A percentile compares a stretch with the other conserved stretches of the same genome.
phyloP scores from a whole-genome alignment of 2,329 filamentous ascomycete genomes.

The Fusarium lyarnte region DNA sequence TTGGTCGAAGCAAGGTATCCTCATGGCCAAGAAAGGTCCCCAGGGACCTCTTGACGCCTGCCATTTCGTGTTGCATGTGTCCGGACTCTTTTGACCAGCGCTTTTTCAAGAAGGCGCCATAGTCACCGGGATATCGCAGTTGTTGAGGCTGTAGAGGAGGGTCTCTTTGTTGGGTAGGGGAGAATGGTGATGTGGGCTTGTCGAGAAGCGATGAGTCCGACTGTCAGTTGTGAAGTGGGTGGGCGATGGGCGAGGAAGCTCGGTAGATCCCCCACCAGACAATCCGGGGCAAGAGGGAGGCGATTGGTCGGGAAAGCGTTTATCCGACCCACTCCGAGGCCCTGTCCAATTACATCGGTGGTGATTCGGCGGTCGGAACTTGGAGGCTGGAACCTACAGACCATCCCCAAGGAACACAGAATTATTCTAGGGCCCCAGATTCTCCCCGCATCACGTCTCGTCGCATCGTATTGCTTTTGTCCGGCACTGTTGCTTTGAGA shows the following conservation, averaged over 20 bases:
- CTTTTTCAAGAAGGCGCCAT: constrained; percentile 28
- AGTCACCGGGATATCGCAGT: background rate
- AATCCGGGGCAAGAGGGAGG: background rate
- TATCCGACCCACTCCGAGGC: constrained; percentile 30
- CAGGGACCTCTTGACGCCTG: constrained; percentile 55
- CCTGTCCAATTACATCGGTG: constrained; percentile 26
- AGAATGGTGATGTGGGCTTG: constrained; percentile 3
- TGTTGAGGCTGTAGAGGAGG: background rate
- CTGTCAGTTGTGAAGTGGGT: constrained; percentile 7
- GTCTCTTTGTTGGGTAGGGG: background rate
- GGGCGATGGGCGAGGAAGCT: constrained; percentile 1
- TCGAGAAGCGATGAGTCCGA: constrained; percentile 13
- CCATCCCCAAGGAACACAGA: constrained; percentile 27
- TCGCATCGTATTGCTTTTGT: constrained; percentile 5
- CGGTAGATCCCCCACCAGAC: constrained; percentile 30
- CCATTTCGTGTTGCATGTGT: constrained; percentile 38
- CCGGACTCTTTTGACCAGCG: constrained; percentile 37
- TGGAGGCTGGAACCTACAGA: constrained; percentile 27
- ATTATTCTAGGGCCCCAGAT: constrained; percentile 39
- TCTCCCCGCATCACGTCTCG: constrained; percentile 35
- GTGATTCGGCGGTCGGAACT: constrained; percentile 15
- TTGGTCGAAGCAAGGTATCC: constrained; percentile 29
- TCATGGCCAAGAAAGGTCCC: constrained; percentile 47
- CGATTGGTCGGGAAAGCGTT: constrained; percentile 41
- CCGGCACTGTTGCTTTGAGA: background rate